Evolutionary conservation across 208 protist genomes (phyloP).

Genomic region (Crithidia mellificae): DNA sequence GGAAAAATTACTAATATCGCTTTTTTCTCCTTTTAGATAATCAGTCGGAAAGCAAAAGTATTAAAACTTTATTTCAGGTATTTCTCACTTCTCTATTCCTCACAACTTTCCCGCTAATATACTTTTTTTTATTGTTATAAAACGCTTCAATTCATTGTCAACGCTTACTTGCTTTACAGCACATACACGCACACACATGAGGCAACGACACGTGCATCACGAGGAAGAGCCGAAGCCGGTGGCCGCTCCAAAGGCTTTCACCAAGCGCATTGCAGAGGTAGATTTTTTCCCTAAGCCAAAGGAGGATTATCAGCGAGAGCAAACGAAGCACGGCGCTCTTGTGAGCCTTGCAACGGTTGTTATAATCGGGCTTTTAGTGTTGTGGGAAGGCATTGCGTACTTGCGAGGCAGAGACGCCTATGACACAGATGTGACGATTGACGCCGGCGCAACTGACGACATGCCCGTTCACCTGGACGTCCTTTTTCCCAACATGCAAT

Average conservation of each 20-base stretch:
- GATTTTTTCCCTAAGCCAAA: conserved; percentile 71
- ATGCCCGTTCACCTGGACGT: conserved; percentile 82
- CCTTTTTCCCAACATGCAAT: conserved; percentile 62
- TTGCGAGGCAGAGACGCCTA: conserved; percentile 58
- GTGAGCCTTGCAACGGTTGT: conserved; percentile 50
- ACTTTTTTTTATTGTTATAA: too few relatives aligned
- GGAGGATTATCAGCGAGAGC: conserved; percentile 61
- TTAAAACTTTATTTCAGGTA: too few relatives aligned
- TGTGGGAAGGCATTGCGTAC: conserved; percentile 60
- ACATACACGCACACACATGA: conserved; percentile 2
- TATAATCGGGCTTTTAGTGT: conserved; percentile 49
- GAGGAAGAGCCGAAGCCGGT: neutral
- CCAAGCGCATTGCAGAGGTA: conserved; percentile 40
- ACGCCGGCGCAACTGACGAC: conserved; percentile 42
- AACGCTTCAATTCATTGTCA: too few relatives aligned
- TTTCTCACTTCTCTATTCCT: too few relatives aligned
- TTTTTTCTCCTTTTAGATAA: too few relatives aligned
- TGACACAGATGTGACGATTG: conserved; percentile 62
- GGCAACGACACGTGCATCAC: conserved; percentile 8
- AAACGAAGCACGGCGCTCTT: conserved; percentile 50
- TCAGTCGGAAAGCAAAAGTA: too few relatives aligned
- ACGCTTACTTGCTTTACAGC: too few relatives aligned
- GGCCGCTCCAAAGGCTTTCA: conserved; percentile 2
- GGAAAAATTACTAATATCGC: too few relatives aligned
- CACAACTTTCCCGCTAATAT: too few relatives aligned